Percentiles rank a stretch among this genome's conserved stretches.
Evolutionary conservation across 2,329 filamentous ascomycete species (phyloP).

Genomic region (Stemphylium lycopersici): DNA sequence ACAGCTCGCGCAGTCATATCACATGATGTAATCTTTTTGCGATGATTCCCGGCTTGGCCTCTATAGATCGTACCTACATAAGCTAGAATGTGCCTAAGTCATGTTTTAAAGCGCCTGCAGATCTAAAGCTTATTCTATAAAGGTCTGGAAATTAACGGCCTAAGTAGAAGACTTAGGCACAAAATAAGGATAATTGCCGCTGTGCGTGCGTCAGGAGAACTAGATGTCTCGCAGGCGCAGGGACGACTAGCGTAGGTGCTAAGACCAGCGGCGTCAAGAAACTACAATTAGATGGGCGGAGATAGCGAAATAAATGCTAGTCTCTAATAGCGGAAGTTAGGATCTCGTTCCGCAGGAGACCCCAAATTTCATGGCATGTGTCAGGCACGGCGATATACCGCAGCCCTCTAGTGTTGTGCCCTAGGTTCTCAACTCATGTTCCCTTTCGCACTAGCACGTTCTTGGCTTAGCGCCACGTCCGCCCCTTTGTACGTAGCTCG

Average conservation of each 20-base stretch:
- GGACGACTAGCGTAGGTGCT: neutral
- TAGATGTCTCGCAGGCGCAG: neutral
- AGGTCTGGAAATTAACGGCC: neutral
- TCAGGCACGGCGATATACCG: neutral
- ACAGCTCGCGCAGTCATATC: neutral
- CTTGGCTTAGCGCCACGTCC: neutral
- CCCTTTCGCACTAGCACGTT: conserved; percentile 2
- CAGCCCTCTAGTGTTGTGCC: neutral
- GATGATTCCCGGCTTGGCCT: neutral
- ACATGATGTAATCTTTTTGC: neutral
- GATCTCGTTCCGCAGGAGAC: neutral
- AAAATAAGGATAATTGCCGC: neutral
- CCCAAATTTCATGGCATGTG: neutral
- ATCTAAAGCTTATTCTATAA: neutral
- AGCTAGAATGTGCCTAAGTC: neutral
- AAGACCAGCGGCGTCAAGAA: neutral
- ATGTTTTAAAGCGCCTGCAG: neutral
- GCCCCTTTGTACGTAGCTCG: neutral
- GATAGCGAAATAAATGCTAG: neutral
- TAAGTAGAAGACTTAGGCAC: neutral
- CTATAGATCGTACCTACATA: neutral
- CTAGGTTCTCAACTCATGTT: neutral
- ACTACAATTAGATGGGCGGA: neutral
- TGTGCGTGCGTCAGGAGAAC: neutral
- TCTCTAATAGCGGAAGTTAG: neutral